Evolutionary conservation across 2,329 filamentous ascomycete genomes (phyloP).

Genomic region (Aureobasidium musti): DNA sequence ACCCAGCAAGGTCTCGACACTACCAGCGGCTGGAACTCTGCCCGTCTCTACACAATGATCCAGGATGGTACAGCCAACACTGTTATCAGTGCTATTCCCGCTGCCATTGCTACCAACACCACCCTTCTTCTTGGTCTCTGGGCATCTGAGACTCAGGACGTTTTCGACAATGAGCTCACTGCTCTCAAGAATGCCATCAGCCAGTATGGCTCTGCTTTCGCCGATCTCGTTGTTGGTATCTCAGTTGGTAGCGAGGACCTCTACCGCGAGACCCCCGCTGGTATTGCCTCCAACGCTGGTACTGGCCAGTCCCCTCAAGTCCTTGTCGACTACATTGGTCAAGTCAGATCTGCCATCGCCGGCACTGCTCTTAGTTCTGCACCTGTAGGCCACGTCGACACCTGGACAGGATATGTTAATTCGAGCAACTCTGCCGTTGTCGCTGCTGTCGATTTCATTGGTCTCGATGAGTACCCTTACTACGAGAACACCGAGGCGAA

Average conservation of each 20-base stretch:
- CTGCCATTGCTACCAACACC: slow-evolving; percentile 78
- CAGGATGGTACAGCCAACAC: slow-evolving; percentile 66
- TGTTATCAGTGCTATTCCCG: slow-evolving; percentile 70
- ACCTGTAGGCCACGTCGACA: slow-evolving; percentile 82
- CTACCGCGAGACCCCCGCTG: slow-evolving; percentile 51
- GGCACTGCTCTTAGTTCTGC: slow-evolving; percentile 58
- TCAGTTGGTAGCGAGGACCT: slow-evolving; percentile 83
- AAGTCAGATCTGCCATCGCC: slow-evolving; percentile 64
- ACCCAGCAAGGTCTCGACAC: slow-evolving; percentile 64
- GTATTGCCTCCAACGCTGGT: slow-evolving; percentile 60
- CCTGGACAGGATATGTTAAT: slow-evolving; percentile 75
- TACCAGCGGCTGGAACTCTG: slow-evolving; percentile 66
- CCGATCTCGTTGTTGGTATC: slow-evolving; percentile 72
- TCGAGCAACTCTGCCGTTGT: slow-evolving; percentile 69
- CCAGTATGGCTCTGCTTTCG: slow-evolving; percentile 67
- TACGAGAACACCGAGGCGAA: slow-evolving; percentile 72
- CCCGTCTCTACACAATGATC: slow-evolving; percentile 71
- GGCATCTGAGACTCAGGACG: slow-evolving; percentile 66
- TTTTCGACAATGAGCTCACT: slow-evolving; percentile 70
- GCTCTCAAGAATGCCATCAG: slow-evolving; percentile 70
- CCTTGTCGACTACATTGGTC: slow-evolving; percentile 69
- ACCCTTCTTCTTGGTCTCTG: slow-evolving; percentile 80
- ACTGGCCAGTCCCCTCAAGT: slow-evolving; percentile 63
- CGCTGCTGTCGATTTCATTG: slow-evolving; percentile 72
- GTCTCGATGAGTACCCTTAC: slow-evolving; percentile 75